Evolutionary conservation across 2,329 filamentous ascomycete species (phyloP).

Genomic region (Cladosporium sp.): DNA sequence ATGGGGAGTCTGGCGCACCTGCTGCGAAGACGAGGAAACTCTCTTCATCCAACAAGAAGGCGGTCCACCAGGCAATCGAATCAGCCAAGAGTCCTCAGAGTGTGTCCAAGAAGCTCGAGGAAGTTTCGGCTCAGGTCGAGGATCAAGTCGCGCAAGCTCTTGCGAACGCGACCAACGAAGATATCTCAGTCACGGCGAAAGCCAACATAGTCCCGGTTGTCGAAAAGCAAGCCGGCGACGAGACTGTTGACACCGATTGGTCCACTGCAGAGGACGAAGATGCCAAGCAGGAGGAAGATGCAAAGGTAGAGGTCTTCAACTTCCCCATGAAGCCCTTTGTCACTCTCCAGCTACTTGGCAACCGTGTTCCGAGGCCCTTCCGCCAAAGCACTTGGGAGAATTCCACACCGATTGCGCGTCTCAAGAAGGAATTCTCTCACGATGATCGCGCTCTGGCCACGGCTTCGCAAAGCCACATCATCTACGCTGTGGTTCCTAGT

Average conservation of each 20-base stretch:
- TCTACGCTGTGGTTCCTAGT: constrained; percentile 74
- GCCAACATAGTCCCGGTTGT: constrained; percentile 30
- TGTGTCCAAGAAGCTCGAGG: constrained; percentile 68
- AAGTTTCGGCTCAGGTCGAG: constrained; percentile 61
- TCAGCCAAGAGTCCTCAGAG: constrained; percentile 52
- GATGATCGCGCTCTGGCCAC: constrained; percentile 91
- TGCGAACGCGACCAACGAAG: constrained; percentile 42
- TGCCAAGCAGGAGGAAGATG: constrained; percentile 66
- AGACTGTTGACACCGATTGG: constrained; percentile 70
- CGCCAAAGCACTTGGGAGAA: constrained; percentile 40
- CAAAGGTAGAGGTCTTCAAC: constrained; percentile 76
- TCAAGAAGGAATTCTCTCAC: constrained; percentile 98
- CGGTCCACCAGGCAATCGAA: constrained; percentile 23
- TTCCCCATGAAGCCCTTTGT: constrained; percentile 98
- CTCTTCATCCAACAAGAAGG: constrained; percentile 20
- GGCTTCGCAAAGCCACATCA: constrained; percentile 86
- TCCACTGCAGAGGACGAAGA: constrained; percentile 80
- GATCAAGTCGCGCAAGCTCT: constrained; percentile 67
- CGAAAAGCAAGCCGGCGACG: constrained; percentile 50
- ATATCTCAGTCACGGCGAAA: constrained; percentile 44
- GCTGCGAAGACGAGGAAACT: constrained; percentile 41
- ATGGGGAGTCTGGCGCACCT: constrained; percentile 30
- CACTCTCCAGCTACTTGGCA: constrained; percentile 68
- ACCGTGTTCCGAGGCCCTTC: constrained; percentile 10
- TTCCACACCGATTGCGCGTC: constrained; percentile 70